A percentile compares a stretch with the other conserved stretches of the same genome.
Evolutionary conservation across 768 basidiomycete genomes (phyloP).

Genomic region (Suillus lakei): DNA sequence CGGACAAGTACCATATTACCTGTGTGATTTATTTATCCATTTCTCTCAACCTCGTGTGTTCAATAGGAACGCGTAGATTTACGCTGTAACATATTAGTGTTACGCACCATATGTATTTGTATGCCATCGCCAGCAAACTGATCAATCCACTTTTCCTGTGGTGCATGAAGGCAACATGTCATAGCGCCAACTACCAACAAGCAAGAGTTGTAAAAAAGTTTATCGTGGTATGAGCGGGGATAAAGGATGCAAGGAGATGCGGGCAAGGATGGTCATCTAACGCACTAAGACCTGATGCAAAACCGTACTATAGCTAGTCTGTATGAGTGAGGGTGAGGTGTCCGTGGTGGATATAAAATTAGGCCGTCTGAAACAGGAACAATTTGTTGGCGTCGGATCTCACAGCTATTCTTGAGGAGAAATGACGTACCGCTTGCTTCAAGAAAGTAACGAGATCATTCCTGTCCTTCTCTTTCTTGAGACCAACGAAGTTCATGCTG

Average conservation of each 20-base stretch:
- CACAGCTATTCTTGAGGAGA: not conserved
- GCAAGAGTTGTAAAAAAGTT: conserved; percentile 3
- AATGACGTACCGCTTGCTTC: conserved; percentile 66
- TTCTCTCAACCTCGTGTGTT: not conserved
- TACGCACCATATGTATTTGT: not conserved
- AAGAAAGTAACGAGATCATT: conserved; percentile 89
- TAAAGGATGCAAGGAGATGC: conserved; percentile 27
- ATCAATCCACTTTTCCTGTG: not conserved
- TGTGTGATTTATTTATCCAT: not conserved
- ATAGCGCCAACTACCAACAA: not conserved
- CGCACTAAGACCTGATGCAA: conserved; percentile 34
- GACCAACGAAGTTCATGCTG: conserved; percentile 98
- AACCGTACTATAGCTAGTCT: conserved; percentile 29
- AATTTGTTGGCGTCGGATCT: conserved; percentile 4
- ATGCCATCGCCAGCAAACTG: not conserved
- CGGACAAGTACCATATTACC: not conserved
- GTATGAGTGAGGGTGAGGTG: conserved; percentile 16
- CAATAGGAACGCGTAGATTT: not conserved
- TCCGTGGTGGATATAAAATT: conserved; percentile 25
- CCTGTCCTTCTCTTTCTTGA: conserved; percentile 99
- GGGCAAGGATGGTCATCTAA: conserved; percentile 35
- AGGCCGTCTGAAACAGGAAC: conserved; percentile 27
- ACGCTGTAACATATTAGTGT: not conserved
- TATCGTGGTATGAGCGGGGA: conserved; percentile 35
- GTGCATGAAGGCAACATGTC: not conserved